phyloP scores from a whole-genome alignment of 768 basidiomycete species.

The Lactarius quietus region DNA sequence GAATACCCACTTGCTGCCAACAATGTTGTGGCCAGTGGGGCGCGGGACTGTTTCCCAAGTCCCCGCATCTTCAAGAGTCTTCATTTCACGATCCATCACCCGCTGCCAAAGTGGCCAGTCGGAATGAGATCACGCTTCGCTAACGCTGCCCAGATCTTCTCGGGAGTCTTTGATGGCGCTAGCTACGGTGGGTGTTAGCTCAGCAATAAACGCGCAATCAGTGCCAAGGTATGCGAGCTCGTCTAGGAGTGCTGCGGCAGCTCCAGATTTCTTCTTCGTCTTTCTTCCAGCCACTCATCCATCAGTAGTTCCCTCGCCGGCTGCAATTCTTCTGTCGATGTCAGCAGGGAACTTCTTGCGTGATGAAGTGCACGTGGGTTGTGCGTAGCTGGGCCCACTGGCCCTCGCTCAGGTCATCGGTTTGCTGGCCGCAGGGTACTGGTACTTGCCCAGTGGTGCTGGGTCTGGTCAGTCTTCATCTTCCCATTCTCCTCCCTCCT shows the following conservation, averaged over 20 bases:
- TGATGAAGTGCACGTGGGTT: too few relatives aligned
- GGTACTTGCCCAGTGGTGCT: too few relatives aligned
- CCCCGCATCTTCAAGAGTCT: conserved; percentile 24
- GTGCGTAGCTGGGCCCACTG: too few relatives aligned
- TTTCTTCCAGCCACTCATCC: not conserved
- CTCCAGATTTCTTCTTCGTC: too few relatives aligned
- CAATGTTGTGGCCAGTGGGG: conserved; percentile 22
- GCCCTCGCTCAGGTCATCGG: too few relatives aligned
- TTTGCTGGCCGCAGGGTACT: too few relatives aligned
- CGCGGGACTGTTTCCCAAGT: conserved; percentile 33
- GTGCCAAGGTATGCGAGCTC: too few relatives aligned
- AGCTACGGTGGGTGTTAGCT: not conserved
- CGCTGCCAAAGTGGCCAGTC: conserved; percentile 31
- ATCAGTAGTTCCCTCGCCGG: not conserved
- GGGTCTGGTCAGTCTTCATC: too few relatives aligned
- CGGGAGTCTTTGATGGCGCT: not conserved
- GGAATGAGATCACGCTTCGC: conserved; percentile 29
- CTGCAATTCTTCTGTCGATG: not conserved
- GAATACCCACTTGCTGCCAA: conserved; percentile 24
- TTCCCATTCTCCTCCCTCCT: too few relatives aligned
- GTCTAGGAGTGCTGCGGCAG: too few relatives aligned
- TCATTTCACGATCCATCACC: conserved; percentile 28
- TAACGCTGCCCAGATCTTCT: not conserved
- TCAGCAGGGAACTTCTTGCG: not conserved
- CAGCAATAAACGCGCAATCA: too few relatives aligned